Evolutionary conservation across 2,329 filamentous ascomycete species (phyloP).

Genomic region (Colletotrichum sp.): DNA sequence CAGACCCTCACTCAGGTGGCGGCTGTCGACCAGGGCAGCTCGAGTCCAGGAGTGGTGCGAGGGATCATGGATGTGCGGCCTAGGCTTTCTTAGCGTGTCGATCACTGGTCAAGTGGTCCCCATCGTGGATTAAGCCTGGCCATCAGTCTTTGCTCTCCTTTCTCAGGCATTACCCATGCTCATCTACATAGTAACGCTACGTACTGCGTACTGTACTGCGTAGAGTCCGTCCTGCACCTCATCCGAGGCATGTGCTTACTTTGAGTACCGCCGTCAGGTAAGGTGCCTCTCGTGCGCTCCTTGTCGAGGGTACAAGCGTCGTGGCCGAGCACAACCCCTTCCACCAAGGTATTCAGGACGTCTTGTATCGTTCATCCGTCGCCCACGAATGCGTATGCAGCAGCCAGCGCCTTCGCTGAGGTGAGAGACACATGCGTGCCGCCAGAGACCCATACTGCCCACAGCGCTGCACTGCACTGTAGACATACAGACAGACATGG

Average conservation of each 20-base stretch:
- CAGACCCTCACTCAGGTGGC: not conserved
- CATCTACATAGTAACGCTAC: not conserved
- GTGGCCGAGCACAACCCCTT: not conserved
- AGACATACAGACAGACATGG: not conserved
- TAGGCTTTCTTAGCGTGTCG: slow-evolving; percentile 10
- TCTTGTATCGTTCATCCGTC: not conserved
- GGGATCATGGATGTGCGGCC: slow-evolving; percentile 1
- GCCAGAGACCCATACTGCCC: not conserved
- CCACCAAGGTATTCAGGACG: not conserved
- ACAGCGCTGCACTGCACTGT: not conserved
- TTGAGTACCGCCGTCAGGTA: not conserved
- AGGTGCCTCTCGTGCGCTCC: not conserved
- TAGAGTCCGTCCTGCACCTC: not conserved
- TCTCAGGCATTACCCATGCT: not conserved
- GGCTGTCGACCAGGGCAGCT: not conserved
- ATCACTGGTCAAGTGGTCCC: slow-evolving; percentile 4
- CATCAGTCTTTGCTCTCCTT: not conserved
- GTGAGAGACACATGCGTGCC: not conserved
- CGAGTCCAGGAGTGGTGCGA: not conserved
- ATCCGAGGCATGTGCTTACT: not conserved
- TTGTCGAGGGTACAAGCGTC: not conserved
- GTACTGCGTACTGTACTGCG: not conserved
- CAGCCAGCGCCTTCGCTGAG: not conserved
- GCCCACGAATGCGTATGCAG: not conserved
- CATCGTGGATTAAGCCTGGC: not conserved